Evolutionary conservation across 106 monocot genomes (phyloP), one percentile per base, ranked within the genome.

Genomic region (Dendrobium chrysotoxum): DNA sequence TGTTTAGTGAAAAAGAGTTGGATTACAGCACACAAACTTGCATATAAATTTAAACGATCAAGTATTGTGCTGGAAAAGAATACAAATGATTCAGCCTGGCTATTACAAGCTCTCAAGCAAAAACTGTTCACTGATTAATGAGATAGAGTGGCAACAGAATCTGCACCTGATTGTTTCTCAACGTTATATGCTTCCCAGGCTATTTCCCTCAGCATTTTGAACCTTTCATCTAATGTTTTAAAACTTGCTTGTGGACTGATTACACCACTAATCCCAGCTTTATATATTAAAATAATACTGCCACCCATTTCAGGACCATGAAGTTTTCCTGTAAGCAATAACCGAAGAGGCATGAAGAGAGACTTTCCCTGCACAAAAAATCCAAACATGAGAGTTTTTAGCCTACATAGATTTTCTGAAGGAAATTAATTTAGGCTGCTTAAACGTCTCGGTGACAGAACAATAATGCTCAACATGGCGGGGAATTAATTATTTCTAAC

Each of bases 281-380:
- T 88, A 79, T 93, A 83, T 64, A 99, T 81, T 67, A 99, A 76
- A 79, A 75, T 21, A 21, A 99, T 89, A 35, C 93, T 91, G 81
- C 84, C 85, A 54, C 89, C 95, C 91, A 95, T 99, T 28, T 95
- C 98, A 55, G 98, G 98, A 47, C 98, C 98, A 79, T 99, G 99
- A 40, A 99, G 86, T 86, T 95, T 99, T 72, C 95, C 99, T 0
- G 95, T 99, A 74, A 99, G 79, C 77, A 99, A 81, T 31, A 95
- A 72, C 15, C 98, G 78, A 9, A 99, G 90, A 18, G 99, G 99
- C 95, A 95, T 90, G 78, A 93, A 95, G 3, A 95, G 90, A 61
- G 89, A 90, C 71, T 93, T 99, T 3, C 95, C 99, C 99, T 99
- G 90, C 68, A 76, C 4, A 42, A 42, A 7, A 39, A 41, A 21